Evolutionary conservation across 2,329 filamentous ascomycete genomes (phyloP), one percentile per base, ranked within the genome.

Genomic region (Penicillium sp.): DNA sequence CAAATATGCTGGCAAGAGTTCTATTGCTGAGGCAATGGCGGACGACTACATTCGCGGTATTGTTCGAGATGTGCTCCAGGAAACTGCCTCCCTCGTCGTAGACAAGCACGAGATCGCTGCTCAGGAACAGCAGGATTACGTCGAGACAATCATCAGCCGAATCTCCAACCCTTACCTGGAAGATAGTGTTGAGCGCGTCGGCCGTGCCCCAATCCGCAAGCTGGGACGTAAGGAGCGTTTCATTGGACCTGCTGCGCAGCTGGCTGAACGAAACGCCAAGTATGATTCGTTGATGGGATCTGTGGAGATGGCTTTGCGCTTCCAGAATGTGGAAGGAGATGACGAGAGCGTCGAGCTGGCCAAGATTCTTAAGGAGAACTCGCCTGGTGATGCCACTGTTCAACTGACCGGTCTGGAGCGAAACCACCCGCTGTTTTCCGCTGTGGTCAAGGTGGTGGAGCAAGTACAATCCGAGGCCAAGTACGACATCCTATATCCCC

Each of bases 191-290:
- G 91, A 95, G 79, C 92, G 94, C 73, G 94, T 99, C 59, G 94
- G 93, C 49, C 92, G 94, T 70, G 93, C 92, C 15, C 94, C 94
- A 15, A 80, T 99, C 54, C 89, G 94, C 71, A 99, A 99, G 82
- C 83, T 99, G 27, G 88, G 88, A 60, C 89, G 92, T 74, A 94
- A 95, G 78, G 94, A 99, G 79, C 91, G 94, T 37, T 96, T 99
- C 79, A 87, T 99, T 64, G 91, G 89, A 39, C 94, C 94, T 4
- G 93, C 94, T 39, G 85, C 90, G 8, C 89, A 96, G 76, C 84
- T 99, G 15, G 91, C 91, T 39, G 91, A 96, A 80, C 80, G 83
- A 54, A 91, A 85, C 52, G 80, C 90, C 75, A 82, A 84, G 63
- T 88, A 87, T 71, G 81, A 85, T 51, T 86, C 84, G 46, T 82